Percentiles rank a stretch among this genome's conserved stretches.
phyloP scores from a whole-genome alignment of 2,329 filamentous ascomycete species.

The Didymella sp. region DNA sequence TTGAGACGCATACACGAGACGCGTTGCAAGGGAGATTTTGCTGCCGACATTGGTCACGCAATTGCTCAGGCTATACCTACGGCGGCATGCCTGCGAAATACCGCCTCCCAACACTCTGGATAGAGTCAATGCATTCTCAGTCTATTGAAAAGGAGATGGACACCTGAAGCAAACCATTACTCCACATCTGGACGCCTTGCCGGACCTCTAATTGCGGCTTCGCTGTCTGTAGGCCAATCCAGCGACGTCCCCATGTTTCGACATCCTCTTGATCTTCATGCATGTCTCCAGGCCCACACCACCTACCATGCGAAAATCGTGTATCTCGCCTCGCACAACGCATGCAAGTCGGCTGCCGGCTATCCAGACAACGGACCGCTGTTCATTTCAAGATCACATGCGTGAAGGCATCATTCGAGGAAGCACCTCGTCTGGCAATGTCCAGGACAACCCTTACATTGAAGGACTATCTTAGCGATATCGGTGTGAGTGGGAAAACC shows the following conservation, averaged over 20 bases:
- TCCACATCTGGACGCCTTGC: slow-evolving; percentile 15
- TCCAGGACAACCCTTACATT: slow-evolving; percentile 15
- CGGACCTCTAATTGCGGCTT: slow-evolving; percentile 9
- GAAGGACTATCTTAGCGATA: slow-evolving; percentile 8
- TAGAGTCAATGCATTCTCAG: slow-evolving; percentile 14
- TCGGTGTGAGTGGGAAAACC: not conserved
- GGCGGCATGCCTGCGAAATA: slow-evolving; percentile 3
- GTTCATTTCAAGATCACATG: slow-evolving; percentile 10
- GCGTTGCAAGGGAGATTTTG: slow-evolving; percentile 7
- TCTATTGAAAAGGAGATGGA: slow-evolving; percentile 21
- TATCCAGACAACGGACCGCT: slow-evolving; percentile 9
- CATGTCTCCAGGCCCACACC: slow-evolving; percentile 10
- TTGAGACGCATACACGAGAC: slow-evolving; percentile 11
- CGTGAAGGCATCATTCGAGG: not conserved
- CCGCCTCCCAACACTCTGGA: slow-evolving; percentile 5
- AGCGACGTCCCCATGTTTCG: slow-evolving; percentile 11
- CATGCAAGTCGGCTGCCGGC: slow-evolving; percentile 5
- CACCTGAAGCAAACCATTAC: slow-evolving; percentile 18
- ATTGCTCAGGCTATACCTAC: not conserved
- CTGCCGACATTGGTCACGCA: slow-evolving; percentile 4
- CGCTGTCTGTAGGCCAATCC: slow-evolving; percentile 5
- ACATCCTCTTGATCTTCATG: slow-evolving; percentile 8
- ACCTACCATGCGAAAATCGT: slow-evolving; percentile 3
- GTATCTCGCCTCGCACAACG: not conserved
- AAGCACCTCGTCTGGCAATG: slow-evolving; percentile 4